Evolutionary conservation across 2,329 filamentous ascomycete genomes (phyloP).

Genomic region (Neonectria coccinea): DNA sequence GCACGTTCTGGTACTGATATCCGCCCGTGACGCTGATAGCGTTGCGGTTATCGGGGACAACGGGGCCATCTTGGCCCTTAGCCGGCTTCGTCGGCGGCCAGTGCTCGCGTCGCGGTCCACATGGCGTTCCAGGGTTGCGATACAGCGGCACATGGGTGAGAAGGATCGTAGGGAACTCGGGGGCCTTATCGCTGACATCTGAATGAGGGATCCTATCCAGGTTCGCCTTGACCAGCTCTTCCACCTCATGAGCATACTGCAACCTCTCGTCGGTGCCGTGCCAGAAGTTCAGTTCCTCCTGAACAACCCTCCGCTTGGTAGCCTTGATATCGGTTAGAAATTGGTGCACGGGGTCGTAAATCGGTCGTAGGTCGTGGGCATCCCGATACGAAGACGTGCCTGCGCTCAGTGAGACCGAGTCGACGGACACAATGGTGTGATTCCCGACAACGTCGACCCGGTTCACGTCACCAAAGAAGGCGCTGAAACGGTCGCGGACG

Average conservation of each 20-base stretch:
- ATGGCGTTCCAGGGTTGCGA: constrained; percentile 83
- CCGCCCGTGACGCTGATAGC: constrained; percentile 82
- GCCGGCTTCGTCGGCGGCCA: constrained; percentile 77
- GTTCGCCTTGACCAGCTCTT: constrained; percentile 66
- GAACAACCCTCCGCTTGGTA: constrained; percentile 75
- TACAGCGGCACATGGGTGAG: constrained; percentile 93
- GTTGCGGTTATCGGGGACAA: constrained; percentile 76
- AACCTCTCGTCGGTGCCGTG: constrained; percentile 69
- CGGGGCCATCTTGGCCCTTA: constrained; percentile 65
- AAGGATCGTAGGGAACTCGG: constrained; percentile 86
- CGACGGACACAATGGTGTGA: constrained; percentile 93
- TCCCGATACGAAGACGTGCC: constrained; percentile 64
- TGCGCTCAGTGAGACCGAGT: constrained; percentile 89
- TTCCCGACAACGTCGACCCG: constrained; percentile 92
- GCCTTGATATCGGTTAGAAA: constrained; percentile 78
- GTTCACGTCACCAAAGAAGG: constrained; percentile 93
- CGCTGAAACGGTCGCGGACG: constrained; percentile 84
- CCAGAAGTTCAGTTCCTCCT: constrained; percentile 74
- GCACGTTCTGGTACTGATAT: constrained; percentile 97
- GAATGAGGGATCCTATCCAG: constrained; percentile 47
- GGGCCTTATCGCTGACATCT: constrained; percentile 57
- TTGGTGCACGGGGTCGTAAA: constrained; percentile 81
- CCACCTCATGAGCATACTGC: constrained; percentile 68
- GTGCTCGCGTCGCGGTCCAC: constrained; percentile 86
- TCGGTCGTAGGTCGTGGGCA: constrained; percentile 64